Evolutionary conservation across 2,329 filamentous ascomycete species (phyloP).

Genomic region (Gremmenia infestans): DNA sequence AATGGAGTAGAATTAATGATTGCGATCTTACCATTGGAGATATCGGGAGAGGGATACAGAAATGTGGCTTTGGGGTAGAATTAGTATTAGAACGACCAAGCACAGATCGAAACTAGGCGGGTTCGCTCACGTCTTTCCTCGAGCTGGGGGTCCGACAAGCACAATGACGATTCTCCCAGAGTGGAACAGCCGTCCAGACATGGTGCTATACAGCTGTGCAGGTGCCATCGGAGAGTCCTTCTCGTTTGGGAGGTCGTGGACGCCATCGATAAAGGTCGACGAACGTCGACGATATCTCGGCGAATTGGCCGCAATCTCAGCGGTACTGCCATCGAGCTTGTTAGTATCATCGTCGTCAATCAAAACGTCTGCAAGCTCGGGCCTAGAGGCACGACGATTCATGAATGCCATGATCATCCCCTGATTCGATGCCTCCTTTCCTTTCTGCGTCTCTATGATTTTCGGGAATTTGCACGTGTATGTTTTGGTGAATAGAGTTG

Average conservation of each 20-base stretch:
- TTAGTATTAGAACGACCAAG: constrained; percentile 2
- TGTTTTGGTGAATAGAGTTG: too few relatives aligned
- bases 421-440: too few relatives aligned
- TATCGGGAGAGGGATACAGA: constrained; percentile 94
- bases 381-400: not conserved
- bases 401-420: not conserved
- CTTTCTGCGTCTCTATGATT: too few relatives aligned
- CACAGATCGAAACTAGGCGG: not conserved
- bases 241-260: constrained; percentile 86
- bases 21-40: constrained; percentile 67
- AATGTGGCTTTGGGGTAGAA: constrained; percentile 60
- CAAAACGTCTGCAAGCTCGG: constrained; percentile 5
- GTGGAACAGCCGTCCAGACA: constrained; percentile 94
- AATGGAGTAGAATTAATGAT: not conserved
- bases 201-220: constrained; percentile 95
- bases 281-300: constrained; percentile 87
- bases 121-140: constrained; percentile 78
- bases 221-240: constrained; percentile 70
- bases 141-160: constrained; percentile 89
- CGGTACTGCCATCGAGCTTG: constrained; percentile 54
- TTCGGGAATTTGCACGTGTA: too few relatives aligned
- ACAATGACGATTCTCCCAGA: constrained; percentile 96
- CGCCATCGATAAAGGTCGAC: constrained; percentile 94
- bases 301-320: constrained; percentile 86
- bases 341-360: not conserved